Evolutionary conservation across 352 stramenopile species (phyloP), one percentile per base, ranked within the genome.

Genomic region (Chrysophaeum taylorii): DNA sequence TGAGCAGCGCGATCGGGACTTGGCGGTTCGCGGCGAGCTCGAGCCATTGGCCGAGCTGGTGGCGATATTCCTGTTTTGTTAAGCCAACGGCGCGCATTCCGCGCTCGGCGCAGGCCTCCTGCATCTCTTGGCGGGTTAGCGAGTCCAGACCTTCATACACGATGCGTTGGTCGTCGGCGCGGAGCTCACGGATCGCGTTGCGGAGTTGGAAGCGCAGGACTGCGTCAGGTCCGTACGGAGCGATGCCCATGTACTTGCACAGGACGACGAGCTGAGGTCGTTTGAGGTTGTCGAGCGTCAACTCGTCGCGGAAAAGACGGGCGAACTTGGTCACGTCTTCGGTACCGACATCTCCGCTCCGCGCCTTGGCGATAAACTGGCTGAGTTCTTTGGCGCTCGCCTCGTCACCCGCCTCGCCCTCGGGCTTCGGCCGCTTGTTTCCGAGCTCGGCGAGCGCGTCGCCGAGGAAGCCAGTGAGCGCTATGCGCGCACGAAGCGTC

Each of bases 131-230:
- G 80, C 97, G 97, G 70, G 95, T 95, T 0, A 99, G 84, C 37
- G 87, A 96, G 69, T 97, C 89, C 48, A 98, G 85, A 15, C 95
- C 95, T 85, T 99, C 95, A 90, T 92, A 98, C 68, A 98, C 87
- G 78, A 99, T 98, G 63, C 95, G 87, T 77, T 97, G 91, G 78
- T 99, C 95, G 79, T 99, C 95, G 77, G 97, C 96, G 77, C 96
- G 96, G 16, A 98, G 78, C 68, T 88, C 83, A 60, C 90, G 81
- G 71, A 98, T 92, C 60, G 88, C 88, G 73, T 92, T 92, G 37
- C 94, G 87, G 14, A 94, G 76, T 79, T 97, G 93, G 73, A 97
- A 98, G 70, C 93, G 87, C 70, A 99, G 79, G 63, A 99, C 89
- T 68, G 91, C 91, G 81, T 98, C 94, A 64, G 92, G 92, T 38